Evolutionary conservation across 2,329 filamentous ascomycete species (phyloP), one percentile per base, ranked within the genome.

Genomic region (Colletotrichum sp.): DNA sequence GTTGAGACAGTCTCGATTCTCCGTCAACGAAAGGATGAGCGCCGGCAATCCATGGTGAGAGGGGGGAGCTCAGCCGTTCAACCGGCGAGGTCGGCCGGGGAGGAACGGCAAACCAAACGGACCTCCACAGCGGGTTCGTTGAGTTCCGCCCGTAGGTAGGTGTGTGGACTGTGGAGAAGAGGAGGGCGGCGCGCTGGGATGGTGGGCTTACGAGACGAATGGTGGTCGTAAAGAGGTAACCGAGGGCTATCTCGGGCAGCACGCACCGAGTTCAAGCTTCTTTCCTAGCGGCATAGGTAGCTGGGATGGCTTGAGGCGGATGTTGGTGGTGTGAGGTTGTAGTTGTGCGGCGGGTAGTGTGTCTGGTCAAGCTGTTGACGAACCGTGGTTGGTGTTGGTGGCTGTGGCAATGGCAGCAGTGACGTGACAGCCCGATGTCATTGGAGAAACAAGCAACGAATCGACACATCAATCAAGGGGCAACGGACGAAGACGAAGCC

Each of bases 41-140:
- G 58, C 61, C 61, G 34, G 55, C 34, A 36, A 70, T 28, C 39
- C 32, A 62, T 56, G 62, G 55, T 56, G 73, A 43, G 73, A 75
- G 69, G 43, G 66, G 30, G 61, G 39, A 68, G 64, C 70, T 69
- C 73, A 73, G 70, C 70, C 73, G 64, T 65, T 75, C 73, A 72
- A 56, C 73, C 62, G 69, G 69, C 62, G 62, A 62, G 28, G 58
- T 67, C 64, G 70, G 55, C 30, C 62, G 69, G 73, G 69, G 56
- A 64, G 69, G 34, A 36, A 61, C 73, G 73, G 73, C 70, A 65
- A 67, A 60, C 64, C 70, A 75, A 73, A 75, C 69, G 73, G 73
- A 66, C 70, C 70, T 75, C 73, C 73, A 73, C 70, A 75, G 73
- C 73, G 64, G 73, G 64, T 58, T 75, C 64, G 64, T 65, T 52